Percentiles rank a stretch among this genome's conserved stretches.
Evolutionary conservation across 1,284 basidiomycete species (phyloP).

Genomic region (Melanopsichium pennsylvanicum): DNA sequence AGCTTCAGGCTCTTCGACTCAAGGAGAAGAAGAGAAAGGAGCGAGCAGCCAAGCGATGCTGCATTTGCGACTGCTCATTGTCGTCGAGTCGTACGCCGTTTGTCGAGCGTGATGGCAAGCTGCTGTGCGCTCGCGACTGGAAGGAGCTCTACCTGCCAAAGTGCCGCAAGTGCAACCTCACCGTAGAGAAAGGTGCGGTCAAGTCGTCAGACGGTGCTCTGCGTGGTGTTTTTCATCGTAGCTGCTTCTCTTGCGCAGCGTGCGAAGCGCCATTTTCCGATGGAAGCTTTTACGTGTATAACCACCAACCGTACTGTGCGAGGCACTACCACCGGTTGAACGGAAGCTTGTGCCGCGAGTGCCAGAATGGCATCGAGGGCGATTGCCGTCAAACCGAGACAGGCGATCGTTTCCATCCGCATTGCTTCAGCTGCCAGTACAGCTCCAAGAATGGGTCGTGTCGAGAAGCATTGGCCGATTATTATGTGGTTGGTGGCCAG

Average conservation of each 20-base stretch:
- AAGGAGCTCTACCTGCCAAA: conserved; percentile 56
- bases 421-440: conserved; percentile 53
- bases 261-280: conserved; percentile 50
- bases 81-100: conserved; percentile 43
- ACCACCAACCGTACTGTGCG: conserved; percentile 54
- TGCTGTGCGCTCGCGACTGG: conserved; percentile 53
- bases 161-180: conserved; percentile 50
- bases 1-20: conserved; percentile 26
- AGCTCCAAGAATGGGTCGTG: conserved; percentile 29
- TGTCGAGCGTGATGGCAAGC: conserved; percentile 53
- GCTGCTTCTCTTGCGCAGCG: conserved; percentile 53
- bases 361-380: conserved; percentile 53
- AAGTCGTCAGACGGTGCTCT: conserved; percentile 57
- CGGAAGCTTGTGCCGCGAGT: conserved; percentile 52
- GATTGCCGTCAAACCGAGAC: conserved; percentile 55
- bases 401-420: conserved; percentile 51
- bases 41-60: conserved; percentile 36
- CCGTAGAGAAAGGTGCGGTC: conserved; percentile 49
- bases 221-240: conserved; percentile 46
- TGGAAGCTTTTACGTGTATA: conserved; percentile 54
- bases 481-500: conserved; percentile 39
- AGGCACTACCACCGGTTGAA: conserved; percentile 49
- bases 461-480: conserved; percentile 30
- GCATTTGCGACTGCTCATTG: conserved; percentile 50
- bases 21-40: conserved; percentile 35